Percentiles rank a stretch among this genome's conserved stretches.
These are phyloP conservation scores for Cucurbita argyrosperma DNA, from an alignment of 306 rosid species.

Conservation along the genomic window DNA sequence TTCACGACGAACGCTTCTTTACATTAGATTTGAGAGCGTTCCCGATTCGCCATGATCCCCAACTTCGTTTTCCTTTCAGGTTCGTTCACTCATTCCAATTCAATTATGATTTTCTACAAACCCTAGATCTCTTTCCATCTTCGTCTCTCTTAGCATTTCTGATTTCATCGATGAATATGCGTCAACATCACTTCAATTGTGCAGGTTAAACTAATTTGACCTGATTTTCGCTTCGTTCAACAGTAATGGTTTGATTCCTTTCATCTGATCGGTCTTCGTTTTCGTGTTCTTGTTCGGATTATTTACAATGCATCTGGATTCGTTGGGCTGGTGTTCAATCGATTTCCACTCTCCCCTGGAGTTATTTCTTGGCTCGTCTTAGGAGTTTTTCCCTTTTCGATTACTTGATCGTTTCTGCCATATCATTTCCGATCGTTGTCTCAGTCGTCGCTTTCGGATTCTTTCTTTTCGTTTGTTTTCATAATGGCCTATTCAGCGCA, in stretches of 20 bases:
- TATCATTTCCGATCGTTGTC: background rate
- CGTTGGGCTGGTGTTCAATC: background rate
- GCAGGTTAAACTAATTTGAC: background rate
- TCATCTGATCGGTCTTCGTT: background rate
- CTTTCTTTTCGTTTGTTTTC: constrained; percentile 2
- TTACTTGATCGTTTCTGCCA: background rate
- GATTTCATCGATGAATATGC: background rate
- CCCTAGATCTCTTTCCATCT: constrained; percentile 24
- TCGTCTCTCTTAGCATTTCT: background rate
- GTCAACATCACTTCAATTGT: constrained; percentile 12
- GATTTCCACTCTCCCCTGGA: background rate
- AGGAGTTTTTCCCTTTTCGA: background rate
- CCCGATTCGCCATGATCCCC: background rate
- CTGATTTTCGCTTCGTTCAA: background rate
- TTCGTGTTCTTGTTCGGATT: background rate
- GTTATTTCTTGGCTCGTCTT: background rate
- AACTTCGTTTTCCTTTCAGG: constrained; percentile 24
- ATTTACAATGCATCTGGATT: background rate
- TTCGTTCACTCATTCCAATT: constrained; percentile 12
- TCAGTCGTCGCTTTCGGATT: constrained; percentile 16
- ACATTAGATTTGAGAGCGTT: background rate
- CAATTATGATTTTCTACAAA: constrained; percentile 6
- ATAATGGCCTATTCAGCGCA: constrained; percentile 58
- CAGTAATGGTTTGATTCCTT: background rate
- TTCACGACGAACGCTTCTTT: background rate